Evolutionary conservation across 169 alveolate species (phyloP).

Genomic region (Amoebophrya sp.): DNA sequence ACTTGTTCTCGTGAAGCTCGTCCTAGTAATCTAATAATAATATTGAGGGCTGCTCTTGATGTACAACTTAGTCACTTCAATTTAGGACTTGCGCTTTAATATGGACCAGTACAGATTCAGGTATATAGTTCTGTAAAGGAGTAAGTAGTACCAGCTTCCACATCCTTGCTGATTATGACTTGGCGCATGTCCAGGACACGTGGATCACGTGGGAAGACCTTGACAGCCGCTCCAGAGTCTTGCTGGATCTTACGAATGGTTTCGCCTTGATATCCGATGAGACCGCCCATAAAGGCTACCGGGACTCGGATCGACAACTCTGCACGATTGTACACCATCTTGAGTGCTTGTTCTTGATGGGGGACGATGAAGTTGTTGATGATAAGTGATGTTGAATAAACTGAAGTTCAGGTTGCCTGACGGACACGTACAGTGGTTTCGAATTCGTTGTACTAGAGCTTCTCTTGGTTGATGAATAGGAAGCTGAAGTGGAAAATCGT

Average conservation of each 20-base stretch:
- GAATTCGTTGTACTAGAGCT: background rate
- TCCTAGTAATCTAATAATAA: too few species aligned
- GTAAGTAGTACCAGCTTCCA: background rate
- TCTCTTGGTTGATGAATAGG: background rate
- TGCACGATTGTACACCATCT: background rate
- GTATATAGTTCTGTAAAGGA: too few species aligned
- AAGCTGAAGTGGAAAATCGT: background rate
- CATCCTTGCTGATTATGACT: background rate
- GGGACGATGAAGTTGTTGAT: too few species aligned
- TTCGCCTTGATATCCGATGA: background rate
- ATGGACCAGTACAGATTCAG: too few species aligned
- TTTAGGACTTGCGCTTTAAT: too few species aligned
- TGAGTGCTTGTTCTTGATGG: too few species aligned
- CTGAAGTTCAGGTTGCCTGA: too few species aligned
- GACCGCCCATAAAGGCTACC: slow-evolving; percentile 11
- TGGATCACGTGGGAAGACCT: background rate
- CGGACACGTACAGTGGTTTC: background rate
- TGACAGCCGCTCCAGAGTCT: background rate
- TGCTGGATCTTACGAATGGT: background rate
- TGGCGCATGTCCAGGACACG: slow-evolving; percentile 12
- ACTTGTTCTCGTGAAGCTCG: too few species aligned
- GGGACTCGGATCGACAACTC: slow-evolving; percentile 21
- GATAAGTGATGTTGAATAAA: too few species aligned
- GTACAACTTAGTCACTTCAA: too few species aligned
- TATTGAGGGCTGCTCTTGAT: too few species aligned